phyloP scores from a whole-genome alignment of 208 protist species.

The Acanthamoeba sp. region DNA sequence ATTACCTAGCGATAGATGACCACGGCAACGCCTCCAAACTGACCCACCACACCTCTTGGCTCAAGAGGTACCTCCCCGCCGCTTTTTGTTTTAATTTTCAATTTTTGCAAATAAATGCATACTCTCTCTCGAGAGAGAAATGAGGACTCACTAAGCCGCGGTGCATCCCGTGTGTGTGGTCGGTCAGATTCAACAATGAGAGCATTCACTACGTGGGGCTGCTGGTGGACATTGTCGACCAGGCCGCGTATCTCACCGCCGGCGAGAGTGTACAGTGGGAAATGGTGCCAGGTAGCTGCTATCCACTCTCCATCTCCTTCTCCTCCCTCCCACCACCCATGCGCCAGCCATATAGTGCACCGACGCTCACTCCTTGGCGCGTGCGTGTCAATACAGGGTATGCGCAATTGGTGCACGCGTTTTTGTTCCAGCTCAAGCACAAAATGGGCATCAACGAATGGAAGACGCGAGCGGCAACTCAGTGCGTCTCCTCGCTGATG shows the following conservation, averaged over 20 bases:
- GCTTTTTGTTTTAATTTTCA: no score
- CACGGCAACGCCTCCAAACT: slow-evolving; percentile 48
- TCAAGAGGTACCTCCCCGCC: no score
- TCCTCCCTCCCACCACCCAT: neutral
- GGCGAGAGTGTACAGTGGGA: slow-evolving; percentile 65
- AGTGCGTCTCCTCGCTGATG: slow-evolving; percentile 41
- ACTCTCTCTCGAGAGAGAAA: no score
- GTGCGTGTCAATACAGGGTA: neutral
- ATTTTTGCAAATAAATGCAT: no score
- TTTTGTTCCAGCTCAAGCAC: slow-evolving; percentile 57
- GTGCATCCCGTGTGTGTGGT: neutral
- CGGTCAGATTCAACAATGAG: slow-evolving; percentile 37
- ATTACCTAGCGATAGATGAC: slow-evolving; percentile 26
- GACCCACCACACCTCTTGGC: slow-evolving; percentile 39
- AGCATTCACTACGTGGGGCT: slow-evolving; percentile 44
- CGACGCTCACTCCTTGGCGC: no score
- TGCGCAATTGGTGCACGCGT: slow-evolving; percentile 65
- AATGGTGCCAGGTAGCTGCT: neutral
- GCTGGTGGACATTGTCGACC: slow-evolving; percentile 61
- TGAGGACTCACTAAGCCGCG: no score
- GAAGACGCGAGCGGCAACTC: slow-evolving; percentile 16
- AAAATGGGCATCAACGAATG: slow-evolving; percentile 33
- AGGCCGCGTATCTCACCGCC: slow-evolving; percentile 24
- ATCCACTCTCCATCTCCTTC: neutral
- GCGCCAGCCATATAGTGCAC: no score